Evolutionary conservation across 495 filamentous ascomycete genomes (phyloP).

Genomic region (Astrothelium subdiscretum): DNA sequence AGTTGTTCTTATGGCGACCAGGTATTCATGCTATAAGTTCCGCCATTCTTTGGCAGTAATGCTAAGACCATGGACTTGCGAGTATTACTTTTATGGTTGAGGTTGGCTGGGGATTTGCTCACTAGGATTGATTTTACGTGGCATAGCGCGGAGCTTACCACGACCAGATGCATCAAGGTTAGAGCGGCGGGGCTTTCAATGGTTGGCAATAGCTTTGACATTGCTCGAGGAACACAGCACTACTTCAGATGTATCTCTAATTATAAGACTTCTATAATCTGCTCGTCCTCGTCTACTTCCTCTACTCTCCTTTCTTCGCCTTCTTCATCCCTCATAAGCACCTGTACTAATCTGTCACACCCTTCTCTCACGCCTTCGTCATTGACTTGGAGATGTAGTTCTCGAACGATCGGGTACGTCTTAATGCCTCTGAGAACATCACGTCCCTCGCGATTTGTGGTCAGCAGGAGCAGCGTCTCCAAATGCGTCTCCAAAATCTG

Average conservation of each 20-base stretch:
- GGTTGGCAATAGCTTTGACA: background rate
- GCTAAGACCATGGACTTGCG: too few relatives aligned
- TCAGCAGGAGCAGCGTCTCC: constrained; percentile 74
- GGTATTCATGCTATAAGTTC: too few relatives aligned
- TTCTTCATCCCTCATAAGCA: constrained; percentile 75
- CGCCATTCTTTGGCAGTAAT: too few relatives aligned
- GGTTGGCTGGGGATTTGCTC: too few relatives aligned
- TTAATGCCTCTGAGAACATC: constrained; percentile 61
- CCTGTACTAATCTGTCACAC: constrained; percentile 81
- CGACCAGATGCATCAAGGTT: background rate
- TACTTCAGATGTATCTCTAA: background rate
- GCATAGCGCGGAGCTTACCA: background rate
- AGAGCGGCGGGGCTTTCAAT: background rate
- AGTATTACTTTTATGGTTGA: too few relatives aligned
- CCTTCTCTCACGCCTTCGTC: constrained; percentile 74
- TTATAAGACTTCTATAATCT: background rate
- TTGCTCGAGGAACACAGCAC: background rate
- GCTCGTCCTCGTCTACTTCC: background rate
- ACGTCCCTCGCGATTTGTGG: constrained; percentile 63
- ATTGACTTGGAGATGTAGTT: constrained; percentile 67
- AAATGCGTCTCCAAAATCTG: constrained; percentile 73
- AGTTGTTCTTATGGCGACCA: too few relatives aligned
- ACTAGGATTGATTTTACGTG: too few relatives aligned
- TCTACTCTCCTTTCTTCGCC: constrained; percentile 2
- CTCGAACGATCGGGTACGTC: constrained; percentile 80